Percentiles rank a stretch among this genome's conserved stretches.
Conservation (phyloP, 768 basidiomycete genomes). For the Coprinopsis sp. region DNA sequence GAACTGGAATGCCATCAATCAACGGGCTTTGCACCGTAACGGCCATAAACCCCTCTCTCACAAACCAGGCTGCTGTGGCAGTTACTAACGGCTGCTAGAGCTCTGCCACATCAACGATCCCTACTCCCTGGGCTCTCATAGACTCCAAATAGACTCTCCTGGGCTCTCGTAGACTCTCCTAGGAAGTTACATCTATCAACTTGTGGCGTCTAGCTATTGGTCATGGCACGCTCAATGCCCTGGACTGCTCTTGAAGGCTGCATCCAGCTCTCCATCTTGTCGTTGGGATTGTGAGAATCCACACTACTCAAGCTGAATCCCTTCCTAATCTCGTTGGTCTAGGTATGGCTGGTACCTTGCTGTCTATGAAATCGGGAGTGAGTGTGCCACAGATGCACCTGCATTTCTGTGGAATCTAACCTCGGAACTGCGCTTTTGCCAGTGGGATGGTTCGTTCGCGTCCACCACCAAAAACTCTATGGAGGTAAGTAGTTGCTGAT, state of each 20-base stretch:
- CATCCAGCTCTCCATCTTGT: background rate
- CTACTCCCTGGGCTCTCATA: too few species aligned
- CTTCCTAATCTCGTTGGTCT: background rate
- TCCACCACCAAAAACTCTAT: background rate
- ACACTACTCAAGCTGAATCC: background rate
- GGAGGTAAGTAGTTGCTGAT: conserved; percentile 1
- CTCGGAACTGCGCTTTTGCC: background rate
- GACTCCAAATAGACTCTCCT: too few species aligned
- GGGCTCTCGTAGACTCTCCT: too few species aligned
- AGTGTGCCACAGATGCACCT: background rate
- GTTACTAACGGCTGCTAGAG: too few species aligned
- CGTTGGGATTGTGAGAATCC: background rate
- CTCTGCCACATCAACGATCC: too few species aligned
- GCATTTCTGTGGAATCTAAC: background rate
- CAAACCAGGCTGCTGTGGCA: too few species aligned
- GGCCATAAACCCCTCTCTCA: too few species aligned
- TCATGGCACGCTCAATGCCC: too few species aligned
- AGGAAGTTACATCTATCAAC: too few species aligned
- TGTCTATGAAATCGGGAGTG: conserved; percentile 2
- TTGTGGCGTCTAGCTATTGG: too few species aligned
- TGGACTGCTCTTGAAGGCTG: background rate
- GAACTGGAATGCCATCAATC: too few species aligned
- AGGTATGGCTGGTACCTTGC: conserved; percentile 6
- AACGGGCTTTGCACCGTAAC: too few species aligned
- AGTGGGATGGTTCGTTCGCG: conserved; percentile 4